Evolutionary conservation across 371 early-diverging fungal species (phyloP).

Genomic region (Circinella umbellata): DNA sequence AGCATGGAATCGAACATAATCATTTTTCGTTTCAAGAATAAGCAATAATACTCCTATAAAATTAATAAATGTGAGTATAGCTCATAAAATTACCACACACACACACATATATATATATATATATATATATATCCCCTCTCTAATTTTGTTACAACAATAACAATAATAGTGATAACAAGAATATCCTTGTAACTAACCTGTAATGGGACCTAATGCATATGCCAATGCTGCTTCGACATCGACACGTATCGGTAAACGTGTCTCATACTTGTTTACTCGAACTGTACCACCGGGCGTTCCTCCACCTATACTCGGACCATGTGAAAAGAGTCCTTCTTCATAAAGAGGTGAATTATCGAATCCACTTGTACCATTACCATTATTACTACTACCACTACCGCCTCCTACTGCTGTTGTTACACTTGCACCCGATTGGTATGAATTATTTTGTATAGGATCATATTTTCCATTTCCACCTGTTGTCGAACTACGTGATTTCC

Average conservation of each 20-base stretch:
- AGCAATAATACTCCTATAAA: constrained; percentile 69
- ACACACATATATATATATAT: no score
- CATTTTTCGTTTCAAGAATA: constrained; percentile 79
- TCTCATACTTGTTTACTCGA: constrained; percentile 83
- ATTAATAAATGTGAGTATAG: not conserved
- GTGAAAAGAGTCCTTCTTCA: constrained; percentile 42
- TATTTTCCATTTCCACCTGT: not conserved
- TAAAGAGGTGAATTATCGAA: constrained; percentile 20
- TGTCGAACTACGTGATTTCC: constrained; percentile 18
- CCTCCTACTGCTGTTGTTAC: constrained; percentile 6
- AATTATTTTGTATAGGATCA: constrained; percentile 7
- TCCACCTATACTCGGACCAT: constrained; percentile 16
- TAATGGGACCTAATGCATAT: constrained; percentile 72
- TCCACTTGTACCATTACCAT: constrained; percentile 14
- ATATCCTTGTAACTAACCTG: constrained; percentile 54
- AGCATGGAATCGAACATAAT: constrained; percentile 86
- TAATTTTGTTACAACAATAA: not conserved
- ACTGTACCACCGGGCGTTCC: constrained; percentile 44
- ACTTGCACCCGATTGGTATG: constrained; percentile 31
- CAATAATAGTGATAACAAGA: not conserved
- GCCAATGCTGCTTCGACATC: constrained; percentile 83
- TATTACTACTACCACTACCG: not conserved
- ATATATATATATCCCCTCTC: no score
- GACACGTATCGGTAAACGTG: constrained; percentile 71
- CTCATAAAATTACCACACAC: no score